Evolutionary conservation across 371 early-diverging fungal genomes (phyloP), one percentile per base, ranked within the genome.

Genomic region (Lichtheimia ramosa): DNA sequence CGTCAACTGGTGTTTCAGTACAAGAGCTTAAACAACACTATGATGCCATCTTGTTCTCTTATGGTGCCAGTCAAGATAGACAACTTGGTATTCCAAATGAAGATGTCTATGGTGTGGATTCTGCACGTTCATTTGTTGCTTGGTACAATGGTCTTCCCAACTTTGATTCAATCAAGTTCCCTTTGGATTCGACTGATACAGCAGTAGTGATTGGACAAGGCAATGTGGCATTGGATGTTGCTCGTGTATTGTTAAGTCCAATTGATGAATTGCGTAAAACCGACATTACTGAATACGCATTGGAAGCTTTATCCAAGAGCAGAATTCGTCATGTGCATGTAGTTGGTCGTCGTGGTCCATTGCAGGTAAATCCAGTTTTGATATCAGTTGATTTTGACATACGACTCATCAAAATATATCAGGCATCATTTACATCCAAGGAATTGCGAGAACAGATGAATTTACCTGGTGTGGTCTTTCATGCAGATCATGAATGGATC

Each of bases 71-170:
- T 43, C 74, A 81, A 25, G 95, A 94, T 51, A 80, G 84, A 59
- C 65, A 66, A 24, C 75, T 99, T 28, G 84, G 82, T n/a, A 82
- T 96, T 2, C 81, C 89, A 0, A 87, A 88, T 27, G 89, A 89
- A 55, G 73, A 83, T 27, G 59, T 63, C 0, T 75, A 66, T 24
- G 87, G 89, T 25, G 88, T 94, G 3, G 73, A 91, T 50, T 85
- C 92, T 0, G 96, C 96, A 0, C 78, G 95, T 14, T 83, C 80
- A 3, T 93, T 98, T 80, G 97, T 97, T 3, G 91, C 90, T 12
- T 98, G 95, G 93, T 96, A 97, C 66, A 98, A 98, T 70, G 97
- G 96, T 0, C 69, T 85, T n/a, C 96, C 97, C 0, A 75, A 77
- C 16, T 77, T 78, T 59, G 70, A 76, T 34, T 63, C 81, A 16